Base-by-base conservation (phyloP, 768 basidiomycete genomes). In the Termitomyces eurrhizus region DNA sequence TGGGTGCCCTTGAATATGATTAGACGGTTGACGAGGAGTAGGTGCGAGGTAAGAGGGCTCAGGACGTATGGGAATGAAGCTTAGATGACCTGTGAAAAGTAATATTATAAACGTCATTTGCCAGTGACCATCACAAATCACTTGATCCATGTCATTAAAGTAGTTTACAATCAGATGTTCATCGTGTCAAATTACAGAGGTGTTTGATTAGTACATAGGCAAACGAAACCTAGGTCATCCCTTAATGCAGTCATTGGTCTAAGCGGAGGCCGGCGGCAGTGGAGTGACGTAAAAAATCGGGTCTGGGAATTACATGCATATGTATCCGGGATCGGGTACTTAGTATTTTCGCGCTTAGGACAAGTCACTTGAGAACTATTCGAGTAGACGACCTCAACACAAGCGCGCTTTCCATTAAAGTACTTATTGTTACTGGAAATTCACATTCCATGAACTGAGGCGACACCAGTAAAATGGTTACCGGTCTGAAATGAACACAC, bases 1-100 rank as follows among this genome's bases (percentile, higher is more conserved):
- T 72, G 33, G 42, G 49, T 50, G 33, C 6, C 32, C 8, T 37
- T 41, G n/a, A 24, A 36, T 50, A 36, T 16, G 48, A 51, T 56
- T 33, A 52, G 36, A 35, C 4, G 21, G 46, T 24, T 8, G 21
- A 56, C 24, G 29, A 16, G 36, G 41, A 29, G 36, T 21, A 44
- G 42, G 21, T 55, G 44, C 3, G 42, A 13, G 33, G 52, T 39
- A 54, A 51, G 29, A 39, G 29, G 24, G 5, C n/a, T 7, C 16
- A 21, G 42, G 53, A 32, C 26, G 35, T 21, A 21, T 35, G 33
- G 26, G 52, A 36, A 56, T 42, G 35, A 44, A 44, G 8, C 16
- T 12, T 45, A 48, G 53, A 36, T 56, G 37, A 41, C 26, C 37
- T 36, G 57, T 36, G 39, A 18, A 21, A n/a, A 36, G 7, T 24